Base-by-base conservation (phyloP, 2,329 filamentous ascomycete species). In the Plenodomus biglobosus region DNA sequence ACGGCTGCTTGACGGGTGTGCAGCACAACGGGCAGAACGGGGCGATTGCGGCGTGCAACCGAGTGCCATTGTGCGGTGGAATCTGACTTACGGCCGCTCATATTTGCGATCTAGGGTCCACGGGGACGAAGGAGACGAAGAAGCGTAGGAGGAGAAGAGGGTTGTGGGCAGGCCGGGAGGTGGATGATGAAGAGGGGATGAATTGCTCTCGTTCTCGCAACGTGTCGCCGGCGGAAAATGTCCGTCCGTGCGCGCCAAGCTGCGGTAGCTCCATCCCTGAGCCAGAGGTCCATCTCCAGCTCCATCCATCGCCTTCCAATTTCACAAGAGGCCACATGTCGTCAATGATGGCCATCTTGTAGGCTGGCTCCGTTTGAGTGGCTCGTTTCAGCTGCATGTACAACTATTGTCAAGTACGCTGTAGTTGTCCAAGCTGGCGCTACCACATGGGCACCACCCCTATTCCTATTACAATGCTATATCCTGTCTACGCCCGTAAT, bases 81-180 rank as follows among this genome's bases (percentile, higher is more conserved):
- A 55, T 56, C 41, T 46, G 52, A 80, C 80, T 78, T 73, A 82
- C 80, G 76, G 73, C 80, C 80, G 73, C 79, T 82, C 80, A 82
- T 82, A 69, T 66, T 81, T 76, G 75, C 75, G 68, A 66, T 62
- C 49, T 61, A 59, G 58, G 57, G 60, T 53, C 61, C 65, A 59
- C 51, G 52, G 55, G 58, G 58, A 61, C 62, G 58, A 65, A 65
- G 66, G 56, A 65, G 64, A 66, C 68, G 52, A 61, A 61, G 54
- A 48, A 57, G 62, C 64, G 64, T 51, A 56, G 55, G n/a, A 61
- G 59, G 58, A 59, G 52, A 58, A 53, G 53, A 50, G 52, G 52
- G 56, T 52, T 61, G 58, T 46, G 52, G 57, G 49, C 59, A 56
- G 55, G 48, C 52, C 51, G 58, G 53, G 55, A 56, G 62, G 64